A percentile compares a stretch with the other conserved stretches of the same genome.
phyloP scores from a whole-genome alignment of 2,329 filamentous ascomycete species.

The Drechmeria coniospora region DNA sequence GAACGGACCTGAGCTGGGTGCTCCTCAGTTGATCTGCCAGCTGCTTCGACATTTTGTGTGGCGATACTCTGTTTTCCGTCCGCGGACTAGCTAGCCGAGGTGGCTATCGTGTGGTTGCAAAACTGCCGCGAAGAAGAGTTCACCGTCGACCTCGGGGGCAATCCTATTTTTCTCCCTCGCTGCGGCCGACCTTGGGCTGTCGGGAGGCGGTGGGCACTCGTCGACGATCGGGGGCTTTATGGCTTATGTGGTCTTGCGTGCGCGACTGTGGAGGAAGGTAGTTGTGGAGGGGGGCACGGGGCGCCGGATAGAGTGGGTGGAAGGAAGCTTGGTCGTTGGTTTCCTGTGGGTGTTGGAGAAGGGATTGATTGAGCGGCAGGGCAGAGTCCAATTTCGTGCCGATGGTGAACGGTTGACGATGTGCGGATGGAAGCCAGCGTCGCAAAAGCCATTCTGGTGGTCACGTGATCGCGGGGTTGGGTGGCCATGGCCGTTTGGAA shows the following conservation, averaged over 20 bases:
- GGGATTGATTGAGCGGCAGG: constrained; percentile 4
- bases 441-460: too few species aligned
- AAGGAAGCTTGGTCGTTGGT: too few species aligned
- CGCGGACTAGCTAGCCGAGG: constrained; percentile 10
- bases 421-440: constrained; percentile 13
- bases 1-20: constrained; percentile 25
- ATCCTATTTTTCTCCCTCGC: too few species aligned
- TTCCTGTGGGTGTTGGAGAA: constrained; percentile 5
- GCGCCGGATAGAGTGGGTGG: too few species aligned
- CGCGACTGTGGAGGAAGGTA: too few species aligned
- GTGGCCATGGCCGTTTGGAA: not conserved
- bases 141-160: not conserved
- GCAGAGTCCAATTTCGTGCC: constrained; percentile 1
- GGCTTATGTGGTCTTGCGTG: too few species aligned
- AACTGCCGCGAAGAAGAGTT: constrained; percentile 5
- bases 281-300: too few species aligned
- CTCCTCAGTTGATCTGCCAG: constrained; percentile 28
- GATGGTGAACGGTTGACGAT: constrained; percentile 13
- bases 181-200: too few species aligned
- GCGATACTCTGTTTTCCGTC: constrained; percentile 9
- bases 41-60: constrained; percentile 27
- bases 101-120: constrained; percentile 9
- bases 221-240: too few species aligned
- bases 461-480: constrained; percentile 21
- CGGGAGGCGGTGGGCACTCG: too few species aligned